Base-by-base conservation (phyloP, 1,139 yeast species). In the Zygosaccharomyces sapae region DNA sequence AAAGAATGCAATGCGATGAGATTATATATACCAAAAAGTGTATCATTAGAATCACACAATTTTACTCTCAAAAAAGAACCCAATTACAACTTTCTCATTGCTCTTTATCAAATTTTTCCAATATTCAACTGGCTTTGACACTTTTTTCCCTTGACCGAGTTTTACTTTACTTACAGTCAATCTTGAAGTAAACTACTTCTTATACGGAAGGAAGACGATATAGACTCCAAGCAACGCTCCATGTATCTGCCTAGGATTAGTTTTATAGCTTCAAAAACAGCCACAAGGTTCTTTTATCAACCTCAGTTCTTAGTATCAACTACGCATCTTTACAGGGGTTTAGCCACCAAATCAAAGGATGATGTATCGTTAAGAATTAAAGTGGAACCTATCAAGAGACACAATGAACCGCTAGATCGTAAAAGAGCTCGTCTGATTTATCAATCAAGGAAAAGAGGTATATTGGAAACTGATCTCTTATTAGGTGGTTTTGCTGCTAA, bases 361-460 rank as follows among this genome's bases (percentile, higher is more conserved):
- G 66, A 62, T 43, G 56, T 62, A 5, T 38, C 56, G 7, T 20
- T 51, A 16, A 55, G 67, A 35, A 74, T 82, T 65, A 77, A 79
- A 58, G 84, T 90, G 48, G 76, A 80, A 58, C 97, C 97, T 4
- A 73, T 87, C 49, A 78, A 81, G 51, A 77, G 97, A 57, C 71
- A 72, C 4, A 83, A 84, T 50, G 99, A 92, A 68, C 67, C 80
- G n/a, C 68, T 80, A 4, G 89, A 86, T 39, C 76, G 77, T 45
- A 87, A 87, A 69, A 77, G 92, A 56, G 95, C 97, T 8, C 77
- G 99, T 54, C 72, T 92, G 60, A 72, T 86, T 3, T 92, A 94
- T 67, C 98, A 92, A 67, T 83, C 95, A 42, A 77, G 99, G 54
- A 92, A 94, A 69, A 79, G 99, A 65, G 99, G 99, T 35, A 92